Conservation (phyloP, 805 yeast species). For the Blastobotrys terrestris region DNA sequence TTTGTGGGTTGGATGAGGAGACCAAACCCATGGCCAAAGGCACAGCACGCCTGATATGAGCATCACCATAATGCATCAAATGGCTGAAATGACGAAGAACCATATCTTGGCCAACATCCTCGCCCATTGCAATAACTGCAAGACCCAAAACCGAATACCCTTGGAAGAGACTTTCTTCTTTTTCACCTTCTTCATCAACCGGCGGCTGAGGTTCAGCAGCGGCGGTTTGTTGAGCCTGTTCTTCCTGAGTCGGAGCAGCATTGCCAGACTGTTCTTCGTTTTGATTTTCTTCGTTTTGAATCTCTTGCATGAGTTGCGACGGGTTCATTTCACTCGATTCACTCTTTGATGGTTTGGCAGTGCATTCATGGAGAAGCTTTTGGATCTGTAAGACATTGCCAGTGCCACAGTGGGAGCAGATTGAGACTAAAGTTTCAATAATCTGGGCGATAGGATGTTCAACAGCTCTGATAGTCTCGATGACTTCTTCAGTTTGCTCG, state of each 20-base stretch:
- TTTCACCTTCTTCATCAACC: conserved; percentile 27
- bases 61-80: conserved; percentile 94
- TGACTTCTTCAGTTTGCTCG: conserved; percentile 82
- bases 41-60: conserved; percentile 84
- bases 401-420: conserved; percentile 95
- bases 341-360: conserved; percentile 39
- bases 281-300: conserved; percentile 17
- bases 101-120: conserved; percentile 97
- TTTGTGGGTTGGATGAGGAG: conserved; percentile 89
- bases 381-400: conserved; percentile 96
- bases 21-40: conserved; percentile 98
- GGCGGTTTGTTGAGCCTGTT: background rate
- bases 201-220: conserved; percentile 9
- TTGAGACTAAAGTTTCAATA: conserved; percentile 80
- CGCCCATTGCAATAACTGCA: conserved; percentile 95
- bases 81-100: conserved; percentile 94
- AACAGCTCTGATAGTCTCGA: conserved; percentile 89
- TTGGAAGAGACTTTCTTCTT: conserved; percentile 54
- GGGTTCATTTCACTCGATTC: conserved; percentile 17
- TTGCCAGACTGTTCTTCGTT: conserved; percentile 14
- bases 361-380: conserved; percentile 80
- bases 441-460: conserved; percentile 91
- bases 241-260: background rate
- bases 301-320: background rate
- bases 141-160: conserved; percentile 93